These are phyloP conservation scores for Henckelia pumila DNA, from an alignment of 257 asterid genomes.

Conservation along the genomic window DNA sequence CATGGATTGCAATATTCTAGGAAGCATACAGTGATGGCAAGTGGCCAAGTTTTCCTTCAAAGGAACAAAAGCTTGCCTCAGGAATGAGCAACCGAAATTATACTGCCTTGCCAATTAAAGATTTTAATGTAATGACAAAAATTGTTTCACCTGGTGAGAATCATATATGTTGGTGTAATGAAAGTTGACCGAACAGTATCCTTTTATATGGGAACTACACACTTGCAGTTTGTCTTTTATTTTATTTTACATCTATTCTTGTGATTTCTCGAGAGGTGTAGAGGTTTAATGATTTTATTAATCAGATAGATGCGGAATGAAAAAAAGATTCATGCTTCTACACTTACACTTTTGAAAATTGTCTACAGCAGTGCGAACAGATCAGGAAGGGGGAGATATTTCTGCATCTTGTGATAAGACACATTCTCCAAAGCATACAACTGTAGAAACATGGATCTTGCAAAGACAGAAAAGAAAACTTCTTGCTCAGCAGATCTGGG, in stretches of 20 bases:
- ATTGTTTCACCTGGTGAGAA: slow-evolving; percentile 45
- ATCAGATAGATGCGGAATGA: slow-evolving; percentile 1
- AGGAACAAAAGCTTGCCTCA: slow-evolving; percentile 68
- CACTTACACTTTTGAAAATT: slow-evolving; percentile 24
- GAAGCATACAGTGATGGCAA: slow-evolving; percentile 45
- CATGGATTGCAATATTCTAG: slow-evolving; percentile 39
- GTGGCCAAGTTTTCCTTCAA: slow-evolving; percentile 45
- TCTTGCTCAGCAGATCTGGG: slow-evolving; percentile 61
- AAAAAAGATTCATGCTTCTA: slow-evolving; percentile 22
- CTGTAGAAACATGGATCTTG: slow-evolving; percentile 72
- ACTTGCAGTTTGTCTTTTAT: slow-evolving; percentile 1
- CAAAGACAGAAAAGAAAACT: slow-evolving; percentile 65
- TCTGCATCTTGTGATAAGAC: slow-evolving; percentile 51
- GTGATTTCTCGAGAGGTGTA: slow-evolving; percentile 21
- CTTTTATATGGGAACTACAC: slow-evolving; percentile 11
- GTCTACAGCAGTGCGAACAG: slow-evolving; percentile 45
- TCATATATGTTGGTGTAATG: slow-evolving; percentile 7
- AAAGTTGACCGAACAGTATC: slow-evolving; percentile 5
- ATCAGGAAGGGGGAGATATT: slow-evolving; percentile 60
- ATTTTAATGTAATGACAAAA: slow-evolving; percentile 38
- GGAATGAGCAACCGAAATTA: slow-evolving; percentile 56
- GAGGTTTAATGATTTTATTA: not conserved
- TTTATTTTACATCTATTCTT: not conserved
- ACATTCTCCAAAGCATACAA: slow-evolving; percentile 77
- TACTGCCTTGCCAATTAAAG: slow-evolving; percentile 43